phyloP scores from a whole-genome alignment of 108 stramenopile species.

The Fragilariopsis cylindrus region DNA sequence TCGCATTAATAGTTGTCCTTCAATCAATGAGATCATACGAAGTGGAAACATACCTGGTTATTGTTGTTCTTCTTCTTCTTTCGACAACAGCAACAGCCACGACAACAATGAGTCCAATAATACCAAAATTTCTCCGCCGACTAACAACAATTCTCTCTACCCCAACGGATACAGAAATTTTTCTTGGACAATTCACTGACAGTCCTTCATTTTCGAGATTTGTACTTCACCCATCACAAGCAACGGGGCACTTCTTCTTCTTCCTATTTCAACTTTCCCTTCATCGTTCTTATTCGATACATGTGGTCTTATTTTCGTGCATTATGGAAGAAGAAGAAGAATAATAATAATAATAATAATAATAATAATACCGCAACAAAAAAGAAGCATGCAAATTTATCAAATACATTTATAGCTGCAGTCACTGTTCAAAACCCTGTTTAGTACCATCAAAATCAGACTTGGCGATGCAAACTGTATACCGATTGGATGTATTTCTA shows the following conservation, averaged over 20 bases:
- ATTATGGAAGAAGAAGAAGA: too few species aligned
- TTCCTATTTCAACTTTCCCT: not conserved
- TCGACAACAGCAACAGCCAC: not conserved
- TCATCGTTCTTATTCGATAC: not conserved
- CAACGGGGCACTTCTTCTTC: too few species aligned
- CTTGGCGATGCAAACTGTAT: not conserved
- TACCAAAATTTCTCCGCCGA: not conserved
- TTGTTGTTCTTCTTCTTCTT: not conserved
- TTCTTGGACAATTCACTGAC: constrained; percentile 17
- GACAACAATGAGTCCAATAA: not conserved
- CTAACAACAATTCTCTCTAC: not conserved
- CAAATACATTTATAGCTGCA: not conserved
- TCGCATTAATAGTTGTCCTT: constrained; percentile 19
- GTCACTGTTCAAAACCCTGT: constrained; percentile 10
- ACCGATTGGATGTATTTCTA: constrained; percentile 11
- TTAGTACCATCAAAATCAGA: not conserved
- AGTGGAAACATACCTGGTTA: not conserved
- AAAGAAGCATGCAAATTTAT: not conserved
- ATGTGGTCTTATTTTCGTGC: not conserved
- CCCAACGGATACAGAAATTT: constrained; percentile 4
- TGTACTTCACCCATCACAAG: not conserved
- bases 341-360: not conserved
- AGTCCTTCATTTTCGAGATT: constrained; percentile 22
- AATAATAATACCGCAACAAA: not conserved
- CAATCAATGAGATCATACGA: constrained; percentile 13